Conservation (phyloP, 2,329 filamentous ascomycete species). For the Magnaporthiopsis incrustans region DNA sequence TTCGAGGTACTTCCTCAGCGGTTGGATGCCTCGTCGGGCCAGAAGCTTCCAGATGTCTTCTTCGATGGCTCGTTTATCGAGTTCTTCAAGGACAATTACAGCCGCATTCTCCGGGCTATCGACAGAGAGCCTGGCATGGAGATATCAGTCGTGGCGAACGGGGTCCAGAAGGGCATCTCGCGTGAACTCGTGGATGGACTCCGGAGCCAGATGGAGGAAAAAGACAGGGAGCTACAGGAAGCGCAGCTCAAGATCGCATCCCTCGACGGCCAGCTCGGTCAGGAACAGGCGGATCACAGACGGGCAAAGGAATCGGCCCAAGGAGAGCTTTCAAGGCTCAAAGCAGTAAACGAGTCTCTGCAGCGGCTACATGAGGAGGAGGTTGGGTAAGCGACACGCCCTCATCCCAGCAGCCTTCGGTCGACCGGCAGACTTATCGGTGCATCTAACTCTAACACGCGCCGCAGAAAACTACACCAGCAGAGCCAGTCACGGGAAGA, state of each 20-base stretch:
- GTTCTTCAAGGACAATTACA: conserved; percentile 94
- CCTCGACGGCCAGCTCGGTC: conserved; percentile 50
- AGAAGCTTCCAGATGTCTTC: conserved; percentile 66
- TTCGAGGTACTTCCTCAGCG: conserved; percentile 80
- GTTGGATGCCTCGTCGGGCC: conserved; percentile 39
- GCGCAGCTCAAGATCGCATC: conserved; percentile 36
- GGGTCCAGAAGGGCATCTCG: conserved; percentile 84
- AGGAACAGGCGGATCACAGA: conserved; percentile 66
- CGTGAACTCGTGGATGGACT: conserved; percentile 84
- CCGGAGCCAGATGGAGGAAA: conserved; percentile 67
- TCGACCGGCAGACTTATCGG: not conserved
- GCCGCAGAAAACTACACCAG: conserved; percentile 4
- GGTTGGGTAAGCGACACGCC: conserved; percentile 21
- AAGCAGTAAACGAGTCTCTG: conserved; percentile 20
- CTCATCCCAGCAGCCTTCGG: not conserved
- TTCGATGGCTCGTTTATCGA: conserved; percentile 85
- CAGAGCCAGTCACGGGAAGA: conserved; percentile 17
- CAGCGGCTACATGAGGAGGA: conserved; percentile 65
- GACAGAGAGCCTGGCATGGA: conserved; percentile 88
- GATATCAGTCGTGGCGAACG: conserved; percentile 70
- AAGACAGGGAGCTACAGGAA: conserved; percentile 44
- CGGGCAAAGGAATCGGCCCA: conserved; percentile 51
- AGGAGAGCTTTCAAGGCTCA: conserved; percentile 40
- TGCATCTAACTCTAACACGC: not conserved
- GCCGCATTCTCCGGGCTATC: conserved; percentile 72